Evolutionary conservation across 352 stramenopile genomes (phyloP).

Genomic region (Globisporangium middletonii): DNA sequence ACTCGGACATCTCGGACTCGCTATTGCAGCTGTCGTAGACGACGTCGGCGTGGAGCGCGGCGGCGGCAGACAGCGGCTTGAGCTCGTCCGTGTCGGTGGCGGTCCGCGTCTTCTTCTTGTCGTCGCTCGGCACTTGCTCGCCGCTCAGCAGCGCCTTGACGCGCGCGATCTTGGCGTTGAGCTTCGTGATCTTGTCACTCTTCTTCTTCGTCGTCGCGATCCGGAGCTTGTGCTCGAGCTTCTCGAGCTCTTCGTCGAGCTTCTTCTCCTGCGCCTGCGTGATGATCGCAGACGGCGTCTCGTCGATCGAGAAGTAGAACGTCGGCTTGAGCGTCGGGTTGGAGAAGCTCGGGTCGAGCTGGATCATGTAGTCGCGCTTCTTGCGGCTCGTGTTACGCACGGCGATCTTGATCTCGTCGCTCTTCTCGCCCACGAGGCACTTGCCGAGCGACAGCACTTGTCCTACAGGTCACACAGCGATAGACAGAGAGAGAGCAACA

Average conservation of each 20-base stretch:
- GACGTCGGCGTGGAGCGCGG: conserved; percentile 13
- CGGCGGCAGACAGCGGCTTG: conserved; percentile 10
- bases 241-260: conserved; percentile 86
- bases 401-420: conserved; percentile 78
- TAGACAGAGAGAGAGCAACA: neutral
- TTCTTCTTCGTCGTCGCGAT: conserved; percentile 90
- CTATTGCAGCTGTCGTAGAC: conserved; percentile 80
- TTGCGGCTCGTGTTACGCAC: conserved; percentile 87
- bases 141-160: conserved; percentile 75
- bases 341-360: conserved; percentile 72
- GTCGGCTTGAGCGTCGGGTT: conserved; percentile 56
- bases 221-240: conserved; percentile 85
- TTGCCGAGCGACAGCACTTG: conserved; percentile 83
- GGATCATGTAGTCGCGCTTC: conserved; percentile 84
- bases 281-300: conserved; percentile 75
- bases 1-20: conserved; percentile 81
- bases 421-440: conserved; percentile 79
- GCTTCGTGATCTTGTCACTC: conserved; percentile 78
- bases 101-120: conserved; percentile 23
- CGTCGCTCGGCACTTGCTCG: conserved; percentile 57
- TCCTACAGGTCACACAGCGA: conserved; percentile 20
- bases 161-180: conserved; percentile 79
- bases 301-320: conserved; percentile 81
- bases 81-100: conserved; percentile 27
- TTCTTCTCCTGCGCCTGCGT: conserved; percentile 89